Evolutionary conservation across 2,329 filamentous ascomycete species (phyloP), one percentile per base, ranked within the genome.

Genomic region (Aspergillus quadrilineatus): DNA sequence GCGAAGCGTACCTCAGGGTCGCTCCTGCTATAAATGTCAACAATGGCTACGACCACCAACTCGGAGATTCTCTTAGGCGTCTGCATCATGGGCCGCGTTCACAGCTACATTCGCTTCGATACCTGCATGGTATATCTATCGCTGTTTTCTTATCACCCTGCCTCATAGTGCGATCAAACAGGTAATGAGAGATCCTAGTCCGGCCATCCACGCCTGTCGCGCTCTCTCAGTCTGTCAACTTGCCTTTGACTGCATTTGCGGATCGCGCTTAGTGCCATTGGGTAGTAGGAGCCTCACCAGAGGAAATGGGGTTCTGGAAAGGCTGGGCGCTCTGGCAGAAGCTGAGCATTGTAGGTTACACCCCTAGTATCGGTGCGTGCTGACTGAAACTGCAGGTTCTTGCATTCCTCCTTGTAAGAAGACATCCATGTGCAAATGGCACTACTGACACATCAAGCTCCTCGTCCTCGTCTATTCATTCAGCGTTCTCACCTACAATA

Each of bases 271-370:
- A 10, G 26, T 6, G 17, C 9, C 26, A 26, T 17, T 7, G 22
- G 2, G 42, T 30, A 22, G 14, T 29, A n/a, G 34, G 22, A 47
- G 34, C 22, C 14, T 28, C 26, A 10, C 4, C 37, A 50, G 69
- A 50, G 50, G 32, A 12, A 28, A 75, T 75, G 69, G 55, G 50
- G 39, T 90, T 91, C 73, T 90, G 89, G 73, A 67, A 79, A 42
- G 80, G 77, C 49, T 96, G 91, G 92, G 78, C 83, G 64, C 77
- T 94, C 66, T 96, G 92, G 92, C 85, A 94, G 80, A 86, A 96
- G 78, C 87, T 96, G 86, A 89, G 87, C 52, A 90, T 96, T 77
- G 92, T 96, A 78, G 80, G 89, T 81, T 22, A 22, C 36, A 39
- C 29, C 17, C 29, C 10, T 12, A 14, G 17, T 4, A 28, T 28